Percentiles rank a stretch among this genome's conserved stretches.
These are phyloP conservation scores for Dactylonectria macrodidyma DNA, from an alignment of 2,329 filamentous ascomycete species.

Conservation along the genomic window DNA sequence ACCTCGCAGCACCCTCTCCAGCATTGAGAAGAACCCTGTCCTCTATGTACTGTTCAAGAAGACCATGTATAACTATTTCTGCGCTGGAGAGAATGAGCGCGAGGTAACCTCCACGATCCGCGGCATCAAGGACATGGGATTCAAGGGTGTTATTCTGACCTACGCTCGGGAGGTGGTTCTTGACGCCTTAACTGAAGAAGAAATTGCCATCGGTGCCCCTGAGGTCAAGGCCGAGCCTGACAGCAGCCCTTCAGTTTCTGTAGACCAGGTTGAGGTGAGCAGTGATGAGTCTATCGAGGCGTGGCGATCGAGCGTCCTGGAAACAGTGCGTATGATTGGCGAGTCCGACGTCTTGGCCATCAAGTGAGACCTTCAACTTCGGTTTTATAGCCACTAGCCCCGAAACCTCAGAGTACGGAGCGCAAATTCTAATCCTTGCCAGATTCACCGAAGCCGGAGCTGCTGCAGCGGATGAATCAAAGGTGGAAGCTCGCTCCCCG, in stretches of 20 bases:
- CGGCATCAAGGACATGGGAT: slow-evolving; percentile 64
- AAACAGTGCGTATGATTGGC: slow-evolving; percentile 50
- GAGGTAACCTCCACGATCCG: slow-evolving; percentile 61
- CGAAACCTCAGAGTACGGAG: too few relatives aligned
- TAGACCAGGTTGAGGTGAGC: slow-evolving; percentile 40
- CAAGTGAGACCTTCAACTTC: slow-evolving; percentile 49
- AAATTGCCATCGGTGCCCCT: too few relatives aligned
- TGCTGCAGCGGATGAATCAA: slow-evolving; percentile 55
- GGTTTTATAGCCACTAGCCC: too few relatives aligned
- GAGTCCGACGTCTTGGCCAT: slow-evolving; percentile 55
- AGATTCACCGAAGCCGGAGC: slow-evolving; percentile 62
- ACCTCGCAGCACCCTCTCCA: slow-evolving; percentile 54
- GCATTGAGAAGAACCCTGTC: slow-evolving; percentile 66
- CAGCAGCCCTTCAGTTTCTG: slow-evolving; percentile 34
- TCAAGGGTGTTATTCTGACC: slow-evolving; percentile 70
- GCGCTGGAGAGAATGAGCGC: slow-evolving; percentile 63
- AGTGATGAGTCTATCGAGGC: slow-evolving; percentile 56
- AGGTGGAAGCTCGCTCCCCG: slow-evolving; percentile 51
- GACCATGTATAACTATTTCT: slow-evolving; percentile 70
- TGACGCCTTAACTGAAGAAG: slow-evolving; percentile 45
- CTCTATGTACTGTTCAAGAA: slow-evolving; percentile 63
- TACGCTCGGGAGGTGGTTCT: slow-evolving; percentile 63
- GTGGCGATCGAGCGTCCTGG: slow-evolving; percentile 52
- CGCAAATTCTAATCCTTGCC: background rate
- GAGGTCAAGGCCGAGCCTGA: too few relatives aligned